A percentile compares a stretch with the other conserved stretches of the same genome.
phyloP scores from a whole-genome alignment of 1,139 yeast genomes.

The Martiniozyma asiatica region DNA sequence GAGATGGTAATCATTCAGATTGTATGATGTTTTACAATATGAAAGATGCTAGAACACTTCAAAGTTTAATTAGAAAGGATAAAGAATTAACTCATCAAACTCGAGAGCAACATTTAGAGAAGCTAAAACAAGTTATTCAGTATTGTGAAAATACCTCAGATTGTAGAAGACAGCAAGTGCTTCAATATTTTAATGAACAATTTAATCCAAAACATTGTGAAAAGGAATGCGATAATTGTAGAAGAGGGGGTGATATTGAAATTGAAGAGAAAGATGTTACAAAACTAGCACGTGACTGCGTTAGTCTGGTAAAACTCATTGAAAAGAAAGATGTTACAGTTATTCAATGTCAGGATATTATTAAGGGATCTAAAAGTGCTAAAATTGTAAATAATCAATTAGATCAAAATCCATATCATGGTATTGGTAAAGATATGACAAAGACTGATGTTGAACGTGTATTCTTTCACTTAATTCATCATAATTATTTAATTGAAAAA shows the following conservation, averaged over 20 bases:
- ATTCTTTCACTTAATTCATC: slow-evolving; percentile 63
- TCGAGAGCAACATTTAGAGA: slow-evolving; percentile 66
- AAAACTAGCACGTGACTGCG: slow-evolving; percentile 43
- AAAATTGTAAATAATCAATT: slow-evolving; percentile 57
- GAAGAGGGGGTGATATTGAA: slow-evolving; percentile 32
- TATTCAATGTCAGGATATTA: slow-evolving; percentile 71
- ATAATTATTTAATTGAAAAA: slow-evolving; percentile 60
- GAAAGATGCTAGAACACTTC: slow-evolving; percentile 64
- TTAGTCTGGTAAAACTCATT: slow-evolving; percentile 44
- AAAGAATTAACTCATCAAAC: slow-evolving; percentile 50
- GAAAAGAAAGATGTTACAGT: slow-evolving; percentile 58
- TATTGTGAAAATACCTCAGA: slow-evolving; percentile 88
- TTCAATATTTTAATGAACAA: slow-evolving; percentile 79
- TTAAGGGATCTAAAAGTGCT: slow-evolving; percentile 58
- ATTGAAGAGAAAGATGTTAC: slow-evolving; percentile 58
- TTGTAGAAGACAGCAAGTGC: slow-evolving; percentile 79
- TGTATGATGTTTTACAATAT: slow-evolving; percentile 76
- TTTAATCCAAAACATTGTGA: slow-evolving; percentile 59
- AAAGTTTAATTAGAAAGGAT: slow-evolving; percentile 69
- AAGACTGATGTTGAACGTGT: slow-evolving; percentile 70
- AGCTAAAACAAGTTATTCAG: slow-evolving; percentile 73
- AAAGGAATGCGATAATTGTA: slow-evolving; percentile 80
- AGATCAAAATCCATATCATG: slow-evolving; percentile 49
- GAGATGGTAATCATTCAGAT: slow-evolving; percentile 76
- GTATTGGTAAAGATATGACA: slow-evolving; percentile 51